These are phyloP conservation scores for Lumnitzera littorea DNA, from an alignment of 345 rosid species.

Conservation along the genomic window DNA sequence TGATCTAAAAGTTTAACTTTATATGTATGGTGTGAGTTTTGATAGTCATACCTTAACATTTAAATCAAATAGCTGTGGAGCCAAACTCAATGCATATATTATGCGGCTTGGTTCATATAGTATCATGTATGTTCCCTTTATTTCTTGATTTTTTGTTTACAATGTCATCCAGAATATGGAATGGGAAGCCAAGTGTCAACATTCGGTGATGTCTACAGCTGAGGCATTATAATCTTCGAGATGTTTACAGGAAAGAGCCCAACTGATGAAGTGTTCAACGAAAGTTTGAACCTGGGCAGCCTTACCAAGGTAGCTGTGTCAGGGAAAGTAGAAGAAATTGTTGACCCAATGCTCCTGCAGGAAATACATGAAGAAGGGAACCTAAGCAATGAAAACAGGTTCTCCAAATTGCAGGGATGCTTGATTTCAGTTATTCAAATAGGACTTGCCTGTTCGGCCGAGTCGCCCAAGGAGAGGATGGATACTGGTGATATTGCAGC, in stretches of 20 bases:
- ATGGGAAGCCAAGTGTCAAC: conserved; percentile 17
- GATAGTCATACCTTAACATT: no score
- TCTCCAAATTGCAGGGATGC: background rate
- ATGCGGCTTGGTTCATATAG: no score
- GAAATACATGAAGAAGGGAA: conserved; percentile 4
- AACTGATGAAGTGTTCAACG: conserved; percentile 17
- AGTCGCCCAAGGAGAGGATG: no score
- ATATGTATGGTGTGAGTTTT: no score
- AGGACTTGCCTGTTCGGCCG: conserved; percentile 4
- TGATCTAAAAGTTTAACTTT: no score
- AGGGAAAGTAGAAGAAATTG: conserved; percentile 5
- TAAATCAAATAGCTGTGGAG: no score
- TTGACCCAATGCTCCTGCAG: conserved; percentile 12
- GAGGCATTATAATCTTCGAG: conserved; percentile 24
- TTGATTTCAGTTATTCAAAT: conserved; percentile 4
- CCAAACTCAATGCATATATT: no score
- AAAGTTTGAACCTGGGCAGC: conserved; percentile 12
- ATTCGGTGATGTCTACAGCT: conserved; percentile 23
- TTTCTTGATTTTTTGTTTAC: background rate
- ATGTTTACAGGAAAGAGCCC: conserved; percentile 20
- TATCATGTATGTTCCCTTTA: conserved; percentile 5
- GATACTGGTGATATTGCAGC: no score
- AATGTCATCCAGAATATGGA: conserved; percentile 22
- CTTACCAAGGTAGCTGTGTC: conserved; percentile 13
- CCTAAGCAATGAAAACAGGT: background rate